These are phyloP conservation scores for Neurospora crassa DNA, from an alignment of 2,329 filamentous ascomycete species.

Conservation along the genomic window DNA sequence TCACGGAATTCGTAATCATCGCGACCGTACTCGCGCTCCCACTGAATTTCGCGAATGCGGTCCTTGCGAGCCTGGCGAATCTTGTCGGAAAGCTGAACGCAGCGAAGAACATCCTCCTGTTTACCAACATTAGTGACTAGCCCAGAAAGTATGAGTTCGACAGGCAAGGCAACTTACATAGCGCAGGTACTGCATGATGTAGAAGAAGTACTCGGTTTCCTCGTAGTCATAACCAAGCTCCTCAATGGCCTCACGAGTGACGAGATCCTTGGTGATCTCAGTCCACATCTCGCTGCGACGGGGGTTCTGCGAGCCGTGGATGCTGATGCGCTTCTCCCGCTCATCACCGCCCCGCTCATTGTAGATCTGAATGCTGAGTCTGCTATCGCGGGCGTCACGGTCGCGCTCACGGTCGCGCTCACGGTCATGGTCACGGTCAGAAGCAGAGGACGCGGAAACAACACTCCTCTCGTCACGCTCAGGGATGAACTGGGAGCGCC, in stretches of 20 bases:
- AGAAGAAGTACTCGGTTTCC: conserved; percentile 83
- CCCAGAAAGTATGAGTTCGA: conserved; percentile 1
- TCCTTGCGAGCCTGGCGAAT: conserved; percentile 58
- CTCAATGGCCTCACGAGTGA: conserved; percentile 79
- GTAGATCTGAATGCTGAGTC: conserved; percentile 20
- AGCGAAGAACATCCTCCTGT: conserved; percentile 77
- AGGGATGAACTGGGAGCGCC: conserved; percentile 63
- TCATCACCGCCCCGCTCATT: conserved; percentile 19
- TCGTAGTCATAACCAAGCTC: conserved; percentile 79
- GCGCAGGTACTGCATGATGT: conserved; percentile 81
- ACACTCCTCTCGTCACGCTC: conserved; percentile 44
- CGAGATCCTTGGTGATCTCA: conserved; percentile 89
- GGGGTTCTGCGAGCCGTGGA: conserved; percentile 28
- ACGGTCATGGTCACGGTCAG: conserved; percentile 12
- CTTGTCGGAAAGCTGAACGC: conserved; percentile 74
- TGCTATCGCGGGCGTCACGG: conserved; percentile 13
- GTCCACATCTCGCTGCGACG: conserved; percentile 74
- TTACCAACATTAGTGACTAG: conserved; percentile 23
- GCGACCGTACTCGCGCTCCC: conserved; percentile 45
- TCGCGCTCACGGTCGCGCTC: conserved; percentile 7
- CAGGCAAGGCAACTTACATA: conserved; percentile 54
- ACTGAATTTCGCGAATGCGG: conserved; percentile 43
- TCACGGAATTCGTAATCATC: conserved; percentile 28
- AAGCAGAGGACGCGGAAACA: conserved; percentile 12
- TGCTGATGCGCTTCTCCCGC: conserved; percentile 30